Base-by-base conservation (phyloP, 768 basidiomycete genomes). In the Psilocybe cyanescens region DNA sequence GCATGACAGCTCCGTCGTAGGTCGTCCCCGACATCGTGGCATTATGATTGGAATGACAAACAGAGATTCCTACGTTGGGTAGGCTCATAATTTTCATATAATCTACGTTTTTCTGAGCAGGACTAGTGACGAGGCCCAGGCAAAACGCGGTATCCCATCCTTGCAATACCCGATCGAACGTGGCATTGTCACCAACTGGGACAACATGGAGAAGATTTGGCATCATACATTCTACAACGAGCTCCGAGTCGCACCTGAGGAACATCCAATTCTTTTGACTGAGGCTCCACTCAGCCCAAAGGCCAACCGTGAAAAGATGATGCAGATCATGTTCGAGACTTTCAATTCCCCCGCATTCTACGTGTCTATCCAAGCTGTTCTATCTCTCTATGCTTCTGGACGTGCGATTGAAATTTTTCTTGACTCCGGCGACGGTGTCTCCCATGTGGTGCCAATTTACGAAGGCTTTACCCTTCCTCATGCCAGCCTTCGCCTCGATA, bases 21-120 rank as follows among this genome's bases (percentile, higher is more conserved):
- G 95, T 70, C 94, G 95, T 67, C 92, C 94, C 61, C 91, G 94
- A 75, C 93, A 96, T 80, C 89, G 90, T 72, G 92, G 92, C 82
- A 91, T 95, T 66, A 96, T 97, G 94, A 91, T 95, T 65, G 95
- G 95, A 68, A 96, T 96, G 95, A 91, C 90, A 49, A 90, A 94
- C 76, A 96, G 96, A 76, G 95, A 97, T 74, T 95, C 94, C 67
- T 97, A 95, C 72, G 95, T 97, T 61, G 95, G 93, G 94, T 94
- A 72, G 59, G 85, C 70, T 16, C 14, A 17, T 19, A n/a, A 55
- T 53, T 58, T 53, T 9, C 24, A 17, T 17, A 8, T 8, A 44
- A 12, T 6, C 12, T 19, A n/a, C 3, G 4, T 41, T 50, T 35
- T 11, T 44, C 37, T 46, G 14, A 35, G 8, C 0, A 30, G 16